Evolutionary conservation across 2,329 filamentous ascomycete genomes (phyloP).

Genomic region (Curvularia lunata): DNA sequence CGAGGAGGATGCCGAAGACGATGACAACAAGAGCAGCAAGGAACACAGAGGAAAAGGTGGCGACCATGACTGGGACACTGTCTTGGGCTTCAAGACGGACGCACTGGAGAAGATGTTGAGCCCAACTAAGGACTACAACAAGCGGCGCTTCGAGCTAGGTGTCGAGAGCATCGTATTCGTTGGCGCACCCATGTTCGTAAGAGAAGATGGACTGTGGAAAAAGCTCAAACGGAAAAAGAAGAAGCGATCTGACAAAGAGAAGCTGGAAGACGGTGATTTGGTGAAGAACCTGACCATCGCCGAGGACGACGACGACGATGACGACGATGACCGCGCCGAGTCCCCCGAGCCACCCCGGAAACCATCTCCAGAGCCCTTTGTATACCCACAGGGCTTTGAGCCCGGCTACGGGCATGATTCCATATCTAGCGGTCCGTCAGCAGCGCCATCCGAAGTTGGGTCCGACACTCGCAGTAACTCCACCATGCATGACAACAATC

Average conservation of each 20-base stretch:
- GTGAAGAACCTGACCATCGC: conserved; percentile 27
- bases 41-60: conserved; percentile 31
- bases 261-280: conserved; percentile 28
- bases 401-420: conserved; percentile 50
- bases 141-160: conserved; percentile 50
- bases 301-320: not conserved
- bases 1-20: conserved; percentile 43
- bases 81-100: conserved; percentile 50
- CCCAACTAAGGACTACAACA: conserved; percentile 48
- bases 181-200: conserved; percentile 52
- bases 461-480: conserved; percentile 51
- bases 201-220: conserved; percentile 51
- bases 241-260: conserved; percentile 32
- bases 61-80: conserved; percentile 47
- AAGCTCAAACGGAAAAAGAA: conserved; percentile 44
- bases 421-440: conserved; percentile 35
- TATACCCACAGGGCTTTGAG: conserved; percentile 48
- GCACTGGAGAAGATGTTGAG: conserved; percentile 51
- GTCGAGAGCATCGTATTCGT: conserved; percentile 51
- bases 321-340: conserved; percentile 24
- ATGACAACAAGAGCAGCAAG: conserved; percentile 13
- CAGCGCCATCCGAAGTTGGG: conserved; percentile 44
- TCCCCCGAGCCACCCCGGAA: conserved; percentile 17
- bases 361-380: conserved; percentile 33
- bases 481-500: conserved; percentile 56